Evolutionary conservation across 371 early-diverging fungal species (phyloP), one percentile per base, ranked within the genome.

Genomic region (Smittium mucronatum): DNA sequence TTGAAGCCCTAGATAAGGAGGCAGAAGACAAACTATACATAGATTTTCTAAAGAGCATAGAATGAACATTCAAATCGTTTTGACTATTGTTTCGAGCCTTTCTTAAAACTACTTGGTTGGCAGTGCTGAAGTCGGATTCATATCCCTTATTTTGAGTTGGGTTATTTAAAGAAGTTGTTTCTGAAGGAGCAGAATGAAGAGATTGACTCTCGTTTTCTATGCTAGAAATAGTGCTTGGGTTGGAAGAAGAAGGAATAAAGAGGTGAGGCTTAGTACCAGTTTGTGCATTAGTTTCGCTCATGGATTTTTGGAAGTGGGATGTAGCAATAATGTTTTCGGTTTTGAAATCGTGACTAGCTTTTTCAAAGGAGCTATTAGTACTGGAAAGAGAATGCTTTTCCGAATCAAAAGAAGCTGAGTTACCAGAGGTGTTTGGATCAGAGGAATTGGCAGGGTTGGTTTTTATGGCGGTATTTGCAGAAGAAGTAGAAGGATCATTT

Each of bases 1-100:
- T n/a, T 11, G 65, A 65, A 2, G 32, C 34, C 15, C 36, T 26
- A 15, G 65, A 65, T 2, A 25, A 15, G n/a, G 65, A 31, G 15
- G 32, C 34, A 34, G 65, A 65, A n/a, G 65, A 65, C 34, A 34
- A 65, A n/a, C 34, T 65, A 36, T 65, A 65, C 34, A 65, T 34
- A 28, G 65, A 65, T 34, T 65, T 32, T 33, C 65, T 65, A 8
- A 65, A 36, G 31, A 65, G 29, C 65, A 65, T 33, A 15, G 65
- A 65, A n/a, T 65, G 65, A 15, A 65, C 65, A 33, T 65, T 65
- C 11, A 65, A 15, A n/a, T 65, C 65, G 5, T 31, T 33, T 65
- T 32, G 34, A 65, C 30, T 31, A n/a, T 34, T 36, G n/a, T 65
- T n/a, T 33, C 34, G 21, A 47, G 5, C 11, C 21, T 47, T 47